phyloP scores from a whole-genome alignment of 1,284 basidiomycete species.

The Pterula multifida region DNA sequence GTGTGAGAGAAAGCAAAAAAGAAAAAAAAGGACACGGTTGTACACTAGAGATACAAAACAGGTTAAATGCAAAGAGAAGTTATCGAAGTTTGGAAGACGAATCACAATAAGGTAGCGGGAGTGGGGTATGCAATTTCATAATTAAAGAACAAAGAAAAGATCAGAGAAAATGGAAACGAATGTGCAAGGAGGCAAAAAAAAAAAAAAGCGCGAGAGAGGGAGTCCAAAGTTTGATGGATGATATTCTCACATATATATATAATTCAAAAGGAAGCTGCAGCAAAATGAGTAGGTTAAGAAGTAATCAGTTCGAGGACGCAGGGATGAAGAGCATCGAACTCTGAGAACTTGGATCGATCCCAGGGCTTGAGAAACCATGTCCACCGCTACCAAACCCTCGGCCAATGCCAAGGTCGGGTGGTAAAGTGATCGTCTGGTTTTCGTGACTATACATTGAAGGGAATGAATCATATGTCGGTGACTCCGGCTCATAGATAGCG shows the following conservation, averaged over 20 bases:
- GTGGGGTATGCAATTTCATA: neutral
- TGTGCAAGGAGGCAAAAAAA: constrained; percentile 7
- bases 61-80: neutral
- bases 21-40: neutral
- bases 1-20: neutral
- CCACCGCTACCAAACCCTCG: too few species aligned
- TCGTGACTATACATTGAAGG: too few species aligned
- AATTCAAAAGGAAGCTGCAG: neutral
- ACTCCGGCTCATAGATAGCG: neutral
- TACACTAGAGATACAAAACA: neutral
- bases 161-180: constrained; percentile 10
- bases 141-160: constrained; percentile 5
- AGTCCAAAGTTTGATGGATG: neutral
- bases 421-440: too few species aligned
- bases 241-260: neutral
- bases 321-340: neutral
- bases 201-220: constrained; percentile 1
- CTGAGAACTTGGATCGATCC: too few species aligned
- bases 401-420: too few species aligned
- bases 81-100: neutral
- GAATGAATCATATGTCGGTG: neutral
- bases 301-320: neutral
- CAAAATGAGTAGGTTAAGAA: neutral
- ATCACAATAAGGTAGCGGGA: neutral
- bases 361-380: too few species aligned